A percentile compares a stretch with the other conserved stretches of the same genome.
Evolutionary conservation across 2,329 filamentous ascomycete species (phyloP).

Genomic region (Cladosporium sp.): DNA sequence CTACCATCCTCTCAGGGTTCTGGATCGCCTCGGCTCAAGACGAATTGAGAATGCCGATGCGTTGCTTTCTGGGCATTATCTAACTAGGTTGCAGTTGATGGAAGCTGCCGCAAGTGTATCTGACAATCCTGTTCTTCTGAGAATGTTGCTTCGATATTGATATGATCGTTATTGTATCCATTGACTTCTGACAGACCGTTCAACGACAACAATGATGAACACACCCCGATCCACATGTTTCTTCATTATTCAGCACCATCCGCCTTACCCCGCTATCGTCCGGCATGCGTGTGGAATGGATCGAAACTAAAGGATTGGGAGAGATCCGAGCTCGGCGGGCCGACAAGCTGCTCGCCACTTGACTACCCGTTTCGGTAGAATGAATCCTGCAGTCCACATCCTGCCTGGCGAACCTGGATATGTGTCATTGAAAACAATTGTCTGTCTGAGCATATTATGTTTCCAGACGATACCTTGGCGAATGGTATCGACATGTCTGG

Average conservation of each 20-base stretch:
- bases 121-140: not conserved
- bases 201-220: not conserved
- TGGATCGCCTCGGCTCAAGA: slow-evolving; percentile 7
- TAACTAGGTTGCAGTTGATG: not conserved
- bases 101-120: not conserved
- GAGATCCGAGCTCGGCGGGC: slow-evolving; percentile 2
- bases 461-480: not conserved
- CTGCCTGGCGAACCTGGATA: not conserved
- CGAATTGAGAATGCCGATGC: slow-evolving; percentile 2
- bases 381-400: not conserved
- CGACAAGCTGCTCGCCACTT: not conserved
- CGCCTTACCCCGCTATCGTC: slow-evolving; percentile 4
- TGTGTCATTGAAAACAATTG: not conserved
- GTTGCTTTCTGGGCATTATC: slow-evolving; percentile 3
- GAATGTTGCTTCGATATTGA: not conserved
- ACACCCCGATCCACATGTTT: not conserved
- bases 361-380: not conserved
- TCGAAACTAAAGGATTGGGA: not conserved
- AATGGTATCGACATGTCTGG: not conserved
- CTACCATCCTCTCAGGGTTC: slow-evolving; percentile 5
- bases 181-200: not conserved
- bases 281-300: slow-evolving; percentile 5
- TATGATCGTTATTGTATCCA: not conserved
- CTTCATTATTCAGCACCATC: not conserved
- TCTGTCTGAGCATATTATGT: not conserved